Conservation (phyloP, 2,329 filamentous ascomycete species). For the Trichoderma polysporum region DNA sequence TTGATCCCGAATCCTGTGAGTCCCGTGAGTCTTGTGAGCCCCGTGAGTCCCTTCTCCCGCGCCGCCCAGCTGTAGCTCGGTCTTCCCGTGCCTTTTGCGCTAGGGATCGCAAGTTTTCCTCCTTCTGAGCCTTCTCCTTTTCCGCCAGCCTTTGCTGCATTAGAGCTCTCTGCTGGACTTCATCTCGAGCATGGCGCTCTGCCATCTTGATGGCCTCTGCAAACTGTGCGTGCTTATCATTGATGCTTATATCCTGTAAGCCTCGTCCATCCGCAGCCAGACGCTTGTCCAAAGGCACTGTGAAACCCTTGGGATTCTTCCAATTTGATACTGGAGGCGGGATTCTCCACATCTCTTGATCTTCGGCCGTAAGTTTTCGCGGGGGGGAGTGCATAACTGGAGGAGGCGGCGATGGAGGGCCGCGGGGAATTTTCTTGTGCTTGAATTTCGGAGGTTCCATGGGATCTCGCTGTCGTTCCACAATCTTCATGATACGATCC, state of each 20-base stretch:
- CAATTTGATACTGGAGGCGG: constrained; percentile 89
- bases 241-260: constrained; percentile 91
- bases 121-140: constrained; percentile 93
- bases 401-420: constrained; percentile 87
- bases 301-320: constrained; percentile 99
- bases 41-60: constrained; percentile 39
- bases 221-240: constrained; percentile 97
- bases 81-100: constrained; percentile 92
- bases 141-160: constrained; percentile 97
- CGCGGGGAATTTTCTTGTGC: constrained; percentile 95
- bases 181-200: constrained; percentile 90
- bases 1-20: constrained; percentile 29
- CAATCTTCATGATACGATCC: constrained; percentile 97
- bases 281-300: constrained; percentile 91
- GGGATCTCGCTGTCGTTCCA: constrained; percentile 88
- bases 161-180: constrained; percentile 84
- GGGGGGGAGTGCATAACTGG: constrained; percentile 95
- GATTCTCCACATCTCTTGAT: constrained; percentile 94
- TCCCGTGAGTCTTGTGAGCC: constrained; percentile 41
- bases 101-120: constrained; percentile 82
- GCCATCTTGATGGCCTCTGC: constrained; percentile 92
- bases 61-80: constrained; percentile 53
- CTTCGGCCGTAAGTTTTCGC: constrained; percentile 90
- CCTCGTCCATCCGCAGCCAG: constrained; percentile 90
- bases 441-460: constrained; percentile 99